Evolutionary conservation across 2,329 filamentous ascomycete genomes (phyloP).

Genomic region (Cordyceps cicadae): DNA sequence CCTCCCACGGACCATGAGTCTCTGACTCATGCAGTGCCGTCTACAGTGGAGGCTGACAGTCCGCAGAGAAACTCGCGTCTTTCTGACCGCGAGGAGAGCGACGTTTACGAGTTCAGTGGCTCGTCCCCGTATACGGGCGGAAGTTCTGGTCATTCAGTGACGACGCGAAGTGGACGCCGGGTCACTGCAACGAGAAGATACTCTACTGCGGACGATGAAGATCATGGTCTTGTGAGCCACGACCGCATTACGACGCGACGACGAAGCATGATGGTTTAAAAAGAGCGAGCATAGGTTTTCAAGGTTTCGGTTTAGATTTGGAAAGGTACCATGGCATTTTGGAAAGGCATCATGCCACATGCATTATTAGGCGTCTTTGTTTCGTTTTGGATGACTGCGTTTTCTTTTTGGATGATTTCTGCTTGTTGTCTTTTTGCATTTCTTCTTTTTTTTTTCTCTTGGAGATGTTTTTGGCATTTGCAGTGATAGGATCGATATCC

Average conservation of each 20-base stretch:
- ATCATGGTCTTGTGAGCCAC: constrained; percentile 16
- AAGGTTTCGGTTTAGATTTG: constrained; percentile 7
- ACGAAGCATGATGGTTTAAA: constrained; percentile 52
- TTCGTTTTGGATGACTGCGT: neutral
- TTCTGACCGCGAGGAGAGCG: constrained; percentile 17
- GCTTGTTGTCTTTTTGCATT: too few species aligned
- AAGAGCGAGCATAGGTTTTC: constrained; percentile 13
- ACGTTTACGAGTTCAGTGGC: constrained; percentile 48
- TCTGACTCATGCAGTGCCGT: neutral
- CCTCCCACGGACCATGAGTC: neutral
- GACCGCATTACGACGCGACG: constrained; percentile 34
- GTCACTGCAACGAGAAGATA: constrained; percentile 29
- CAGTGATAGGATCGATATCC: neutral
- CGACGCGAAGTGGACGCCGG: constrained; percentile 23
- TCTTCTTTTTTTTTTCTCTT: constrained; percentile 11
- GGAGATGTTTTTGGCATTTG: constrained; percentile 2
- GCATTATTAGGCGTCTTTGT: constrained; percentile 4
- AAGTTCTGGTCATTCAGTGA: constrained; percentile 15
- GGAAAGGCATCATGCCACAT: constrained; percentile 2
- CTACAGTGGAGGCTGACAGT: neutral
- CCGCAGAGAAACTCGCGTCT: neutral
- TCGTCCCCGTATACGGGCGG: constrained; percentile 32
- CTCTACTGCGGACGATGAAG: constrained; percentile 31
- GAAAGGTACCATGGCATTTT: constrained; percentile 3
- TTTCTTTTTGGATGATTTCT: neutral